Evolutionary conservation across 306 rosid genomes (phyloP).

Genomic region (Albizia julibrissin): DNA sequence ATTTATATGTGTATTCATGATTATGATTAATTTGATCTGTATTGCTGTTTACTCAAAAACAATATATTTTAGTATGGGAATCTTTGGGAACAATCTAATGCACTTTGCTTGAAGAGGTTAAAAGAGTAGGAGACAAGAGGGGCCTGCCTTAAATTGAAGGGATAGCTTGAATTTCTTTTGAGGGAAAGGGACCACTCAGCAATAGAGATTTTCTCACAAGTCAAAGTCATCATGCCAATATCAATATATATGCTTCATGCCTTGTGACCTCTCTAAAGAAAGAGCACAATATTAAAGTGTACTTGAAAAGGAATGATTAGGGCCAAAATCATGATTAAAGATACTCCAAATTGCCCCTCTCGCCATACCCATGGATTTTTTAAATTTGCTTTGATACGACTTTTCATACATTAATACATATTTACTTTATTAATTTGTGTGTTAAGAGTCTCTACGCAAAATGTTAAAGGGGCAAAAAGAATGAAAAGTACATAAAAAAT

Average conservation of each 20-base stretch:
- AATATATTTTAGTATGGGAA: neutral
- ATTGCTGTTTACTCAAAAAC: neutral
- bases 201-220: conserved; percentile 35
- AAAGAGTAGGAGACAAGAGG: conserved; percentile 33
- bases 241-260: conserved; percentile 45
- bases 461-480: neutral
- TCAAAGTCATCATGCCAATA: conserved; percentile 57
- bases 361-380: conserved; percentile 11
- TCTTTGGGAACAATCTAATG: conserved; percentile 37
- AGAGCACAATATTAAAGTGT: conserved; percentile 41
- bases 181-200: conserved; percentile 41
- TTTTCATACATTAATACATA: neutral
- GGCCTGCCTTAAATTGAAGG: conserved; percentile 10
- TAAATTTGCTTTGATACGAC: neutral
- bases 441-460: neutral
- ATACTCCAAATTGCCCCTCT: conserved; percentile 42
- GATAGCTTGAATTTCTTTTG: conserved; percentile 29
- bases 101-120: conserved; percentile 51
- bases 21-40: neutral
- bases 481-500: neutral
- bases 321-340: conserved; percentile 42
- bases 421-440: neutral
- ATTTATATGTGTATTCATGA: neutral
- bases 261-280: conserved; percentile 38
- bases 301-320: conserved; percentile 38